A percentile compares a stretch with the other conserved stretches of the same genome.
These are phyloP conservation scores for Cordyceps cicadae DNA, from an alignment of 2,329 filamentous ascomycete species.

Conservation along the genomic window DNA sequence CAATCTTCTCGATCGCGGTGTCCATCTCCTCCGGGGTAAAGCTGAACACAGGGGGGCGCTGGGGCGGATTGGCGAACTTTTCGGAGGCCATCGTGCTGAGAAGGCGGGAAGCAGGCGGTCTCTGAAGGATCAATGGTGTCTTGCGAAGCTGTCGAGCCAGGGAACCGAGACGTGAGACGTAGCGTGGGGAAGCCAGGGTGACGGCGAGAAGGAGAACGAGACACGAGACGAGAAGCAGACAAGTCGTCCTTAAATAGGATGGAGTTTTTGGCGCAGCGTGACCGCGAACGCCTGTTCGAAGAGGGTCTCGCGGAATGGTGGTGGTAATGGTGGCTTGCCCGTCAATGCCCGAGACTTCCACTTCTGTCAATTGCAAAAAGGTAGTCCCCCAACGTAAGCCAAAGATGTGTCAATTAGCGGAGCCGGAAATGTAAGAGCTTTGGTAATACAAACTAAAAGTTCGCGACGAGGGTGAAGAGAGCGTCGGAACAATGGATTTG, in stretches of 20 bases:
- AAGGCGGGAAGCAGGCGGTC: slow-evolving; percentile 23
- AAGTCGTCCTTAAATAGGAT: slow-evolving; percentile 18
- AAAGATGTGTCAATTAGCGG: background rate
- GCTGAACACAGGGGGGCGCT: slow-evolving; percentile 69
- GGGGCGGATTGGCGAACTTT: slow-evolving; percentile 65
- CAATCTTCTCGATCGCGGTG: slow-evolving; percentile 57
- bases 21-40: slow-evolving; percentile 63
- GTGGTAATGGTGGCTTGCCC: background rate
- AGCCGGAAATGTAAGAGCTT: background rate
- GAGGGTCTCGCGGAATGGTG: background rate
- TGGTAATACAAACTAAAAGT: slow-evolving; percentile 9
- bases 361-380: background rate
- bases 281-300: background rate
- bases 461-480: background rate
- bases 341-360: background rate
- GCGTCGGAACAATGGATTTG: background rate
- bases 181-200: slow-evolving; percentile 60
- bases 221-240: slow-evolving; percentile 38
- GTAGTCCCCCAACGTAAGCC: background rate
- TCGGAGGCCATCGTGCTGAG: slow-evolving; percentile 55
- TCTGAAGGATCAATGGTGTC: slow-evolving; percentile 22
- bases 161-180: slow-evolving; percentile 48
- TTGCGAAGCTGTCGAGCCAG: slow-evolving; percentile 48
- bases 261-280: slow-evolving; percentile 13
- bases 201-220: slow-evolving; percentile 50